Evolutionary conservation across 495 filamentous ascomycete species (phyloP).

Genomic region (Neurospora hispaniola): DNA sequence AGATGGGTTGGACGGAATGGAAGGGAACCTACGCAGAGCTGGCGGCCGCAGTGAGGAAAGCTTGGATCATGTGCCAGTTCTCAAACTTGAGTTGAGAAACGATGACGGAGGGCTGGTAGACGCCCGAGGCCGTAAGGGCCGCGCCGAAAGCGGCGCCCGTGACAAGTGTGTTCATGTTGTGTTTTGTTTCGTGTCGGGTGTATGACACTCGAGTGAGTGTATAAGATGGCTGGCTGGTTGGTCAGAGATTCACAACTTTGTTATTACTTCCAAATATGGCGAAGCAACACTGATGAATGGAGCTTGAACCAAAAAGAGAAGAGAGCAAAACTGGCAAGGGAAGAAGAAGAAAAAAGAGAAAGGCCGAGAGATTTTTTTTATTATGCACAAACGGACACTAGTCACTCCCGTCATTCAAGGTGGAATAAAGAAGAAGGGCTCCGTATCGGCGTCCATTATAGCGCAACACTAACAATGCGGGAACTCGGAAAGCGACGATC

Average conservation of each 20-base stretch:
- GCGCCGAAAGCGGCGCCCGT: slow-evolving; percentile 44
- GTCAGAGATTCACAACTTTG: not conserved
- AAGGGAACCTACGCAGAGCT: slow-evolving; percentile 39
- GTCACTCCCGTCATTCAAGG: not conserved
- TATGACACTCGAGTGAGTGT: not conserved
- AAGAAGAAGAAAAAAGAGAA: not conserved
- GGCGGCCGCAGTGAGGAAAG: slow-evolving; percentile 44
- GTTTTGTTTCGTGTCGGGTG: not conserved
- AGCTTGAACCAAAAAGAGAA: not conserved
- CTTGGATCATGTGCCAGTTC: slow-evolving; percentile 49
- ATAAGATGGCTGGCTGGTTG: not conserved
- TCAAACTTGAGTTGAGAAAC: slow-evolving; percentile 40
- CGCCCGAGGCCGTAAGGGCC: slow-evolving; percentile 40
- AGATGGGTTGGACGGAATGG: too few species aligned
- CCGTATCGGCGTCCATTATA: not conserved
- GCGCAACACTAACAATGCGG: not conserved
- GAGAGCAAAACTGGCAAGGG: not conserved
- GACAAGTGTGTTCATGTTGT: slow-evolving; percentile 20
- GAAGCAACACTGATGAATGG: not conserved
- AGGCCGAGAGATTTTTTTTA: not conserved
- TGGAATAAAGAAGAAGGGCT: not conserved
- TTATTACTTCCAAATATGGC: not conserved
- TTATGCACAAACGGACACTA: not conserved
- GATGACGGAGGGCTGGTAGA: slow-evolving; percentile 43
- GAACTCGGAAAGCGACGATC: not conserved